phyloP scores from a whole-genome alignment of 768 basidiomycete species.

The Agaricus blazei region DNA sequence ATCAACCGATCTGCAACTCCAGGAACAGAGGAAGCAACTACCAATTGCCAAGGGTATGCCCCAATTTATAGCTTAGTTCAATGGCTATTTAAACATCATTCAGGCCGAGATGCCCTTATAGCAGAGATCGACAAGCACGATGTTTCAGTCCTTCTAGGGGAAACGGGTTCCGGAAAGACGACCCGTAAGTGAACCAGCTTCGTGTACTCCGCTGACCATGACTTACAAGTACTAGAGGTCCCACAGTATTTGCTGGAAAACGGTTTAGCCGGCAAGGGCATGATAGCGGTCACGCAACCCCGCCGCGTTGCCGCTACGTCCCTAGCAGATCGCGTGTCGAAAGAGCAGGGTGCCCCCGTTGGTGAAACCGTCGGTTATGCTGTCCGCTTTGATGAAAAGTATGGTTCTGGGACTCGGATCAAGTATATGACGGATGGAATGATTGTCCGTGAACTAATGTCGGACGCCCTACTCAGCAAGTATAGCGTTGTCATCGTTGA shows the following conservation, averaged over 20 bases:
- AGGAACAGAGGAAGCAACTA: slow-evolving; percentile 64
- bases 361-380: slow-evolving; percentile 88
- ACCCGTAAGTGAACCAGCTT: slow-evolving; percentile 68
- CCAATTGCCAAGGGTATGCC: slow-evolving; percentile 74
- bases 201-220: neutral
- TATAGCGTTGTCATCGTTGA: slow-evolving; percentile 93
- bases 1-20: slow-evolving; percentile 28
- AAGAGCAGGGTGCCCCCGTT: slow-evolving; percentile 68
- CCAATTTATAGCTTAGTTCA: neutral
- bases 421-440: slow-evolving; percentile 99
- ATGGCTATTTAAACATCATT: neutral
- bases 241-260: slow-evolving; percentile 93
- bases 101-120: slow-evolving; percentile 73
- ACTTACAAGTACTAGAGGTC: slow-evolving; percentile 56
- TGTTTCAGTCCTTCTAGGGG: slow-evolving; percentile 86
- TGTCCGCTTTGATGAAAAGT: slow-evolving; percentile 90
- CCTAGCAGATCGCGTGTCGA: slow-evolving; percentile 86
- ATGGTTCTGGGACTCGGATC: slow-evolving; percentile 69
- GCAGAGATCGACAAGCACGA: slow-evolving; percentile 72
- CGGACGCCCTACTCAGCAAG: slow-evolving; percentile 65
- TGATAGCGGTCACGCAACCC: slow-evolving; percentile 93
- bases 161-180: slow-evolving; percentile 98
- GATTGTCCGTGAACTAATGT: slow-evolving; percentile 88
- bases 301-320: slow-evolving; percentile 93
- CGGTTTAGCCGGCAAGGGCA: slow-evolving; percentile 61